A percentile compares a stretch with the other conserved stretches of the same genome.
phyloP scores from a whole-genome alignment of 768 basidiomycete genomes.

The Nidula microcarpa region DNA sequence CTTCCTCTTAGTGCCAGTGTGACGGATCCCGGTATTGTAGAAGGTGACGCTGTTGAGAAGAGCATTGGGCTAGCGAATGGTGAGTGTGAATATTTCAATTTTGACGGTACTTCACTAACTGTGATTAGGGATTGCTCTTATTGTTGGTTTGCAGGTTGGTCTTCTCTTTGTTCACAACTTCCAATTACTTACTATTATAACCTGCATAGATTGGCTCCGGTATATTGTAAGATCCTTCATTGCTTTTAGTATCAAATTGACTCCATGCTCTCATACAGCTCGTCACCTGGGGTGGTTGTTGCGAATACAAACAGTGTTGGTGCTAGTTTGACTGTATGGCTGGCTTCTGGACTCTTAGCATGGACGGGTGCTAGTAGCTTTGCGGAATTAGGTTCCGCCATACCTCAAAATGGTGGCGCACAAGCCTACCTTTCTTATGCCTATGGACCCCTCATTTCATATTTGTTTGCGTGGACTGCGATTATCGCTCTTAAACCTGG shows the following conservation, averaged over 20 bases:
- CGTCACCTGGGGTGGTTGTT: constrained; percentile 89
- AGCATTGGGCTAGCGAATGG: constrained; percentile 77
- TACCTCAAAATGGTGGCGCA: constrained; percentile 71
- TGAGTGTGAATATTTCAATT: constrained; percentile 24
- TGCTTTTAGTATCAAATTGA: background rate
- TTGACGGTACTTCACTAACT: background rate
- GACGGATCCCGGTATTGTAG: constrained; percentile 58
- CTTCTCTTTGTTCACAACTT: background rate
- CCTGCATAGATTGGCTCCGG: constrained; percentile 76
- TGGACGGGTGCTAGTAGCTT: constrained; percentile 98
- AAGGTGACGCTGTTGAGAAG: constrained; percentile 57
- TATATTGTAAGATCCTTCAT: constrained; percentile 67
- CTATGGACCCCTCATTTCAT: constrained; percentile 83
- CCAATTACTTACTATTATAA: background rate
- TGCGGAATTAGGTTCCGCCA: constrained; percentile 87
- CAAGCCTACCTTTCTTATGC: constrained; percentile 88
- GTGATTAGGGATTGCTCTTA: constrained; percentile 71
- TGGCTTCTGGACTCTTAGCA: constrained; percentile 75
- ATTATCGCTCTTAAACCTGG: constrained; percentile 87
- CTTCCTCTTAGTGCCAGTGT: constrained; percentile 76
- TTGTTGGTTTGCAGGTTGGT: constrained; percentile 76
- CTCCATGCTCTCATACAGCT: constrained; percentile 38
- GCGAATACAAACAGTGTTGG: constrained; percentile 89
- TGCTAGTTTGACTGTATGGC: constrained; percentile 84
- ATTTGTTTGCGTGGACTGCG: constrained; percentile 93